Evolutionary conservation across 805 yeast genomes (phyloP).

Genomic region (Myxozyma neotropica): DNA sequence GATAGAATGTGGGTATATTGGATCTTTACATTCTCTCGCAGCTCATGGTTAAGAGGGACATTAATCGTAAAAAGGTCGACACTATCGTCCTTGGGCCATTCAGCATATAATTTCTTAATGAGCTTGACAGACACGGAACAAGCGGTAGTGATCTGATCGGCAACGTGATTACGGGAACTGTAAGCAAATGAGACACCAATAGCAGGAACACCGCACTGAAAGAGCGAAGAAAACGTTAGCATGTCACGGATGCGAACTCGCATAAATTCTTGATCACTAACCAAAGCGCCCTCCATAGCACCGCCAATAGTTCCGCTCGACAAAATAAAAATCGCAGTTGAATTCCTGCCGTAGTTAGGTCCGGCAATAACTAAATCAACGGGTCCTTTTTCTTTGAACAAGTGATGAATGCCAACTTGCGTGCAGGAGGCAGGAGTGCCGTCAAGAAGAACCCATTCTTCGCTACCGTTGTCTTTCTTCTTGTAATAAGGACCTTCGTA

Average conservation of each 20-base stretch:
- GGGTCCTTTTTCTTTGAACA: conserved; percentile 53
- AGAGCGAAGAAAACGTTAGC: not conserved
- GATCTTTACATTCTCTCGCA: conserved; percentile 63
- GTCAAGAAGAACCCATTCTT: conserved; percentile 85
- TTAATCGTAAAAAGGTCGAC: conserved; percentile 82
- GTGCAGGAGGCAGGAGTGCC: conserved; percentile 97
- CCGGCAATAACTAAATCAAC: conserved; percentile 90
- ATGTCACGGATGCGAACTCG: too few relatives aligned
- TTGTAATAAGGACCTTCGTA: conserved; percentile 43
- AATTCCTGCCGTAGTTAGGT: conserved; percentile 93
- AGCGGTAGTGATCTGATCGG: conserved; percentile 60
- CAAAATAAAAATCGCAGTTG: conserved; percentile 82
- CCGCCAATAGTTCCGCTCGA: conserved; percentile 97
- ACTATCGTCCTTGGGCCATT: conserved; percentile 54
- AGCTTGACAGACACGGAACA: conserved; percentile 67
- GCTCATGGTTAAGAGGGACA: conserved; percentile 66
- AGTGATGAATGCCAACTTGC: conserved; percentile 81
- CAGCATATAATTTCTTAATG: conserved; percentile 57
- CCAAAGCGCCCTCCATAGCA: conserved; percentile 86
- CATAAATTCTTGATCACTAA: conserved; percentile 35
- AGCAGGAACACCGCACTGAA: conserved; percentile 52
- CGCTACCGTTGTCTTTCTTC: conserved; percentile 42
- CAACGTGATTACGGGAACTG: conserved; percentile 53
- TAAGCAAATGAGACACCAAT: conserved; percentile 90
- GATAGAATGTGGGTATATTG: conserved; percentile 76